Percentiles rank a stretch among this genome's conserved stretches.
Conservation (phyloP, 441 rosid genomes). For the Corymbia calophylla region DNA sequence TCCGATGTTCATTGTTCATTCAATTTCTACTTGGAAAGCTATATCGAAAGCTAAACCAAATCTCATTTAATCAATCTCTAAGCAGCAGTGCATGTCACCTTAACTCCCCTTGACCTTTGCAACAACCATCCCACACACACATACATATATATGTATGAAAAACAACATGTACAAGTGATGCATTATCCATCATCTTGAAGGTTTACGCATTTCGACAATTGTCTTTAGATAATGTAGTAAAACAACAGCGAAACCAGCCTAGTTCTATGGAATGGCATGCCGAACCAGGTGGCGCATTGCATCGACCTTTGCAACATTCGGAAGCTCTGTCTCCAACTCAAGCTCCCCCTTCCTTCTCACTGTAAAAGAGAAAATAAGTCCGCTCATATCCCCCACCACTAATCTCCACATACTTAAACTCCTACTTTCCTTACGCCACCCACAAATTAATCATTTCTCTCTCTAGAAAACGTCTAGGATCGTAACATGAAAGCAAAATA, state of each 20-base stretch:
- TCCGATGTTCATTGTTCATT: too few species aligned
- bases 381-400: constrained; percentile 66
- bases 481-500: too few species aligned
- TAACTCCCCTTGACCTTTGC: not conserved
- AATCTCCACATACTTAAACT: constrained; percentile 39
- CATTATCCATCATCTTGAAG: constrained; percentile 10
- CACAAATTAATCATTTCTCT: constrained; percentile 34
- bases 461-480: not conserved
- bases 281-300: constrained; percentile 34
- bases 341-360: constrained; percentile 21
- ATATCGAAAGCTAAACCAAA: too few species aligned
- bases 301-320: constrained; percentile 48
- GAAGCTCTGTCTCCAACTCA: constrained; percentile 59
- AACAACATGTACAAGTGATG: not conserved
- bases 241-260: too few species aligned
- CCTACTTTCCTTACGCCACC: constrained; percentile 41
- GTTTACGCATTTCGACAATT: constrained; percentile 35
- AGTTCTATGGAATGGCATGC: too few species aligned
- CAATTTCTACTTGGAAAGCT: too few species aligned
- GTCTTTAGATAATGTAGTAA: too few species aligned
- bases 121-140: too few species aligned
- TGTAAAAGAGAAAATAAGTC: constrained; percentile 43
- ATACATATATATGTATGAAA: not conserved
- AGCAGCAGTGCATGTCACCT: not conserved
- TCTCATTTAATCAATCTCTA: not conserved